Evolutionary conservation across 257 asterid species (phyloP).

Genomic region (Nicotiana benthamiana): DNA sequence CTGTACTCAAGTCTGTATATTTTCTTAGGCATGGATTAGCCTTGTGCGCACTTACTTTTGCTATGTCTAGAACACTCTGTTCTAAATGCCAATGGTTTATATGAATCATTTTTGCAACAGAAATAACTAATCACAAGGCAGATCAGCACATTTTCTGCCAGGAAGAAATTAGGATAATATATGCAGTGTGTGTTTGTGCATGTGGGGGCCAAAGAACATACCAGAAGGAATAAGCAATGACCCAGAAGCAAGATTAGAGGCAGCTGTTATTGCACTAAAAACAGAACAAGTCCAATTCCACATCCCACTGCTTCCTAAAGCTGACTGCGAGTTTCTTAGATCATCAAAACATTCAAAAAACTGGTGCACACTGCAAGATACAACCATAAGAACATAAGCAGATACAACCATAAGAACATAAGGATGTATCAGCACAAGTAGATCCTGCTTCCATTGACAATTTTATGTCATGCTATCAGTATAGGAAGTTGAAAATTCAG

Average conservation of each 20-base stretch:
- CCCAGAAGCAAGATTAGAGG: constrained; percentile 96
- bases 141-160: constrained; percentile 2
- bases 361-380: constrained; percentile 81
- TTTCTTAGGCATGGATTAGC: neutral
- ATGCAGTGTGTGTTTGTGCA: neutral
- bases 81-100: neutral
- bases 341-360: constrained; percentile 97
- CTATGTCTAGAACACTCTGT: neutral
- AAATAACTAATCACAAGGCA: neutral
- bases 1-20: neutral
- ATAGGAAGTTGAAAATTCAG: neutral
- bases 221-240: constrained; percentile 69
- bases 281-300: constrained; percentile 98
- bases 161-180: neutral
- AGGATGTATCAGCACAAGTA: neutral
- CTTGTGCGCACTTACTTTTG: neutral
- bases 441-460: neutral
- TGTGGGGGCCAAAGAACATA: constrained; percentile 21
- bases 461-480: neutral
- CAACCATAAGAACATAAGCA: constrained; percentile 13
- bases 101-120: neutral
- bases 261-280: constrained; percentile 90
- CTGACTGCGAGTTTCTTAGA: constrained; percentile 86
- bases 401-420: neutral
- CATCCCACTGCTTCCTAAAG: constrained; percentile 88